phyloP scores from a whole-genome alignment of 768 basidiomycete species.

The Lentinula aciculospora region DNA sequence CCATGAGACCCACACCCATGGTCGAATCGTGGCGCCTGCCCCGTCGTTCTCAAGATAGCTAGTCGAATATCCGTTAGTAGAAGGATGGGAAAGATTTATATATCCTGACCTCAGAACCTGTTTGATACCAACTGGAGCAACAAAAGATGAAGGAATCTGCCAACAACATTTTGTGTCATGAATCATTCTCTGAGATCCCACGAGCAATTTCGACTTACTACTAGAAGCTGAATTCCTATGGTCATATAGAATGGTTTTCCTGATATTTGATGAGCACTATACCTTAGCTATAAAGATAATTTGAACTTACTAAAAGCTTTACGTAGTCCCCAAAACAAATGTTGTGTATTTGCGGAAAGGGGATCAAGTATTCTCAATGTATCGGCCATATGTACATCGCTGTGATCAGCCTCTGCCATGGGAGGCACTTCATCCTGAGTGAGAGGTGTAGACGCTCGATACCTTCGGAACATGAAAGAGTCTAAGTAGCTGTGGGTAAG shows the following conservation, averaged over 20 bases:
- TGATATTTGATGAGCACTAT: not conserved
- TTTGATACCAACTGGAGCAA: conserved; percentile 36
- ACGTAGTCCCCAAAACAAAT: conserved; percentile 10
- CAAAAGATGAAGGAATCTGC: conserved; percentile 22
- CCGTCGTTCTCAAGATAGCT: conserved; percentile 58
- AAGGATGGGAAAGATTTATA: not conserved
- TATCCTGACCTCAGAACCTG: conserved; percentile 28
- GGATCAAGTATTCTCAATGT: conserved; percentile 1
- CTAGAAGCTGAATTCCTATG: not conserved
- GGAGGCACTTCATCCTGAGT: conserved; percentile 51
- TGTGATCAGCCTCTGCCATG: conserved; percentile 59
- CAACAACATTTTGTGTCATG: too few species aligned
- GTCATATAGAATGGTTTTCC: not conserved
- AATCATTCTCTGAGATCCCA: not conserved
- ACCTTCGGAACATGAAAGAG: conserved; percentile 37
- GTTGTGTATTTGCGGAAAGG: conserved; percentile 6
- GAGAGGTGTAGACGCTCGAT: conserved; percentile 34
- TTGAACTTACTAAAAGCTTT: conserved; percentile 10
- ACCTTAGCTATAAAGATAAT: not conserved
- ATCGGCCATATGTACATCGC: conserved; percentile 13
- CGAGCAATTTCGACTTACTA: not conserved
- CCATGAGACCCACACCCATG: conserved; percentile 56
- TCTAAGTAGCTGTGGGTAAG: conserved; percentile 51
- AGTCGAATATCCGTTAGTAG: conserved; percentile 8
- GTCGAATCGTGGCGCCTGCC: conserved; percentile 40